Conservation (phyloP, 495 filamentous ascomycete genomes). For the Neurospora sp. region DNA sequence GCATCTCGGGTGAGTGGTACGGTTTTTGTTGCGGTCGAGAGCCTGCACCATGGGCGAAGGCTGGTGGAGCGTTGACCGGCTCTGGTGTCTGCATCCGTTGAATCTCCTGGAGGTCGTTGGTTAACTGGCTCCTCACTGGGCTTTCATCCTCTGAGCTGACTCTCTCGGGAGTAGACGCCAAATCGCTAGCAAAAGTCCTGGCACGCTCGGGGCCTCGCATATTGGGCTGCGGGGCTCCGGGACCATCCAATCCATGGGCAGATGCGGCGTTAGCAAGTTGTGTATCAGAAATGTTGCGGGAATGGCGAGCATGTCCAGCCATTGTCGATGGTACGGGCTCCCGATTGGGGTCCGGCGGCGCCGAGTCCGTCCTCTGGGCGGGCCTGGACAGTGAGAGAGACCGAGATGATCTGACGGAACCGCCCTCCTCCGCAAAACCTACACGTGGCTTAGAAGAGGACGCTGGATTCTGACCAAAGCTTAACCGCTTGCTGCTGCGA, state of each 20-base stretch:
- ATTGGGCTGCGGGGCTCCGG: constrained; percentile 8
- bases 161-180: constrained; percentile 41
- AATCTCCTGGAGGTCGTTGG: constrained; percentile 42
- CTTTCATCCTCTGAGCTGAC: constrained; percentile 50
- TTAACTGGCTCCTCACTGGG: constrained; percentile 17
- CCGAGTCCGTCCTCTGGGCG: constrained; percentile 34
- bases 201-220: constrained; percentile 21
- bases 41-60: constrained; percentile 47
- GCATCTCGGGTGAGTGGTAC: constrained; percentile 61
- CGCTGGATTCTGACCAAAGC: constrained; percentile 36
- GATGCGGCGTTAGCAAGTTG: constrained; percentile 10
- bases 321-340: constrained; percentile 39
- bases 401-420: constrained; percentile 45
- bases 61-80: constrained; percentile 65
- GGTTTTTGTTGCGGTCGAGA: constrained; percentile 54
- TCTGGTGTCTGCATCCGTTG: constrained; percentile 52
- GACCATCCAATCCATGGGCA: constrained; percentile 9
- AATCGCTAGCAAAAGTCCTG: constrained; percentile 26
- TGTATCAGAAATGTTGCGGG: constrained; percentile 30
- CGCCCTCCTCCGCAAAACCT: constrained; percentile 54
- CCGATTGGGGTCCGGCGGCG: constrained; percentile 28
- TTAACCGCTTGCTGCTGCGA: constrained; percentile 55
- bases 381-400: constrained; percentile 38
- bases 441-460: constrained; percentile 36
- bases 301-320: constrained; percentile 24